Percentiles rank a stretch among this genome's conserved stretches.
These are phyloP conservation scores for Vitis cinerea DNA, from an alignment of 164 flowering plant genomes.

Conservation along the genomic window DNA sequence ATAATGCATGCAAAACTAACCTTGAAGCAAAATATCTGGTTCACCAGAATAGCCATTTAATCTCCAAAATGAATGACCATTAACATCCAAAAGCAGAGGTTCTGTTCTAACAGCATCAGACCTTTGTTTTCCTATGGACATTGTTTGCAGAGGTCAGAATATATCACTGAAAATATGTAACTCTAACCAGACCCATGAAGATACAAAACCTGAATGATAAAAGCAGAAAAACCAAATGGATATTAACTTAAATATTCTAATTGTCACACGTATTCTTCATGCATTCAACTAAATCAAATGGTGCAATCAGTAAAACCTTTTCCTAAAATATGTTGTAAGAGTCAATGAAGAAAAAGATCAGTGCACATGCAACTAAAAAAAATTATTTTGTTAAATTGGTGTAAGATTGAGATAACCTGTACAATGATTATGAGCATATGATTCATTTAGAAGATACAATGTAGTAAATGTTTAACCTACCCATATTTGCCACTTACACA, in stretches of 20 bases:
- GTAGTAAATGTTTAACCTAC: too few species aligned
- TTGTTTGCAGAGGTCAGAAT: conserved; percentile 1
- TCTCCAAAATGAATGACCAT: conserved; percentile 70
- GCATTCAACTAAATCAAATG: not conserved
- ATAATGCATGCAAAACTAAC: conserved; percentile 28
- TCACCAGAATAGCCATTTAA: conserved; percentile 39
- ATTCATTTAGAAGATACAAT: too few species aligned
- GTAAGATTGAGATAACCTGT: too few species aligned
- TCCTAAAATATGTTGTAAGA: too few species aligned
- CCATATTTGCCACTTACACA: too few species aligned
- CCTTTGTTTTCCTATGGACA: conserved; percentile 31
- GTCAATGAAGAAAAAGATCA: too few species aligned
- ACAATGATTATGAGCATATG: too few species aligned
- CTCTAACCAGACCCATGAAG: not conserved
- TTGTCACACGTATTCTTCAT: too few species aligned
- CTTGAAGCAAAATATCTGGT: conserved; percentile 59
- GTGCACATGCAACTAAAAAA: too few species aligned
- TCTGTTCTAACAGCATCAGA: conserved; percentile 69
- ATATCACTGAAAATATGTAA: not conserved
- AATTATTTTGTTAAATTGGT: too few species aligned
- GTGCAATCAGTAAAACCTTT: too few species aligned
- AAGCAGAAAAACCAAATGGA: not conserved
- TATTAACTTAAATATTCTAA: too few species aligned
- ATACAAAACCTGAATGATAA: not conserved
- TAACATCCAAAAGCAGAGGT: conserved; percentile 44